Evolutionary conservation across 148 eudicot species (phyloP).

Genomic region (Gaultheria prostrata): DNA sequence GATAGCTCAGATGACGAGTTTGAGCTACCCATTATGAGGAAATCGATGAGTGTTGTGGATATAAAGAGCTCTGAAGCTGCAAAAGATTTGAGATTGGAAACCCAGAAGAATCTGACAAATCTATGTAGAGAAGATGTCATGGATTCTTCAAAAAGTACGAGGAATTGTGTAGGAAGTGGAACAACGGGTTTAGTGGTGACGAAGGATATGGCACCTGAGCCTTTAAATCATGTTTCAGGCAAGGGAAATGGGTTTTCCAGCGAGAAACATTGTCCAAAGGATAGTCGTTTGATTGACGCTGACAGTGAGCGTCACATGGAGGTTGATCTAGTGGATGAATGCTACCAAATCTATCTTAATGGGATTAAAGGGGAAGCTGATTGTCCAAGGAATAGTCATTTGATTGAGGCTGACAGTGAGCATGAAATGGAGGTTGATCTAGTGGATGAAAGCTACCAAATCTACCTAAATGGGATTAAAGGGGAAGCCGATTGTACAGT

Average conservation of each 20-base stretch:
- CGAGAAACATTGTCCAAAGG: background rate
- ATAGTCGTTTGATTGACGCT: background rate
- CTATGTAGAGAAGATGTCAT: background rate
- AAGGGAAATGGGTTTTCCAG: background rate
- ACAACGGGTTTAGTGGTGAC: constrained; percentile 3
- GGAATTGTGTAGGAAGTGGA: background rate
- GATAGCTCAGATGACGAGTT: background rate
- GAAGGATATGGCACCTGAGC: background rate
- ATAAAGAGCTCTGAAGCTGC: background rate
- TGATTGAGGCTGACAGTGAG: background rate
- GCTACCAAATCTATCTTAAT: constrained; percentile 3
- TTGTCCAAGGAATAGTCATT: background rate
- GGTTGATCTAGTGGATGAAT: constrained; percentile 11
- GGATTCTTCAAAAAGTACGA: background rate
- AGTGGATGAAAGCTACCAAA: constrained; percentile 11
- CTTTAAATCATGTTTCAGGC: constrained; percentile 1
- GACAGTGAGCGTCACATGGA: background rate
- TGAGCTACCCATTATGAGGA: background rate
- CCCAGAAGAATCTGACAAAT: background rate
- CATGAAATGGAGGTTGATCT: constrained; percentile 2
- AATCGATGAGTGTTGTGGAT: background rate
- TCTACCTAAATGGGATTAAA: background rate
- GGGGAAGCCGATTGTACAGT: background rate
- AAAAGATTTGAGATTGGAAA: background rate
- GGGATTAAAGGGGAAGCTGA: background rate